phyloP scores from a whole-genome alignment of 441 rosid species.

The Omphalea diandra region DNA sequence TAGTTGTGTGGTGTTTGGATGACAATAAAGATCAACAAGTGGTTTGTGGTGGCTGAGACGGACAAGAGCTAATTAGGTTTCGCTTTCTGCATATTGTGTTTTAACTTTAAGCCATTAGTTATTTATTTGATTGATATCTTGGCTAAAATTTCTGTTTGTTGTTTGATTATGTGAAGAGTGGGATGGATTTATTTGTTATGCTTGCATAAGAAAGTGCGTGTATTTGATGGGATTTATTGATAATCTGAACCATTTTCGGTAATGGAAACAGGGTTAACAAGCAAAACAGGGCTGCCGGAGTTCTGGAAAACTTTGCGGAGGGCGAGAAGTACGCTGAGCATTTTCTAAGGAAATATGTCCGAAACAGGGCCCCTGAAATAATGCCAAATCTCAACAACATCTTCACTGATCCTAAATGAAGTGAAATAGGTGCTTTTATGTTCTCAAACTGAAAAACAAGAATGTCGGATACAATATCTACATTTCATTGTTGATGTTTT shows the following conservation, averaged over 20 bases:
- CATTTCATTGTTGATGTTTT: not conserved
- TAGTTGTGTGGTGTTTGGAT: not conserved
- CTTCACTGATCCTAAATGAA: slow-evolving; percentile 72
- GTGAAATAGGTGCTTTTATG: slow-evolving; percentile 10
- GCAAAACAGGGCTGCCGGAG: slow-evolving; percentile 84
- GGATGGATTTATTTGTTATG: not conserved
- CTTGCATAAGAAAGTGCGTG: too few relatives aligned
- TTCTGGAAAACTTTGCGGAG: slow-evolving; percentile 78
- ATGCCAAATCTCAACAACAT: slow-evolving; percentile 85
- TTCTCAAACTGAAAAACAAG: not conserved
- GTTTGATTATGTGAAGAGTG: not conserved
- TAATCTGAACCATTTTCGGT: not conserved
- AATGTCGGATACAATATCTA: not conserved
- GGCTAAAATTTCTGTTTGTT: not conserved
- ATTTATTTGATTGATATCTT: not conserved
- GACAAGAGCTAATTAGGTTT: too few relatives aligned
- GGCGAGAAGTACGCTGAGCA: slow-evolving; percentile 89
- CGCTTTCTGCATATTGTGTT: too few relatives aligned
- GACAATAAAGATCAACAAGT: not conserved
- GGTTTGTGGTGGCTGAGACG: not conserved
- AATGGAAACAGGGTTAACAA: slow-evolving; percentile 78
- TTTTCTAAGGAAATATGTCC: slow-evolving; percentile 62
- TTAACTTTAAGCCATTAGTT: too few relatives aligned
- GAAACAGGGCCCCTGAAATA: slow-evolving; percentile 70
- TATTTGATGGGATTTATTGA: too few relatives aligned